Percentiles rank a stretch among this genome's conserved stretches.
Conservation (phyloP, 495 filamentous ascomycete genomes). For the Trypethelium eluteriae region DNA sequence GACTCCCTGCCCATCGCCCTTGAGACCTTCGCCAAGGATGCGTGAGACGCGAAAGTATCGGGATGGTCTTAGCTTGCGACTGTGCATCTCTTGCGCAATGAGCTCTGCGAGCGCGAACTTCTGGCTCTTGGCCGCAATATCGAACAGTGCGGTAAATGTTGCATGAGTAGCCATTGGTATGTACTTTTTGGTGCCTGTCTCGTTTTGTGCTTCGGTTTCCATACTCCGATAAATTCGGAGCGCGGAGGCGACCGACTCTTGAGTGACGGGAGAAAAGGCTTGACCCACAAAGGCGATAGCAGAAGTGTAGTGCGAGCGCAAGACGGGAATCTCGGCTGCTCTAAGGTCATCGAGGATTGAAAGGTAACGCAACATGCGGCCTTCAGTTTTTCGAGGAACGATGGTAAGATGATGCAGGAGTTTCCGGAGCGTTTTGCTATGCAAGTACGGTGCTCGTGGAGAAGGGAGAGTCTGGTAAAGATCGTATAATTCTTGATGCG, state of each 20-base stretch:
- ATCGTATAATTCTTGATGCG: slow-evolving; percentile 51
- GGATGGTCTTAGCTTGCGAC: slow-evolving; percentile 54
- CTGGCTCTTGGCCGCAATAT: slow-evolving; percentile 73
- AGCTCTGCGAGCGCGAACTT: slow-evolving; percentile 77
- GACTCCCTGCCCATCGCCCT: slow-evolving; percentile 58
- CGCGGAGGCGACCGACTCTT: slow-evolving; percentile 59
- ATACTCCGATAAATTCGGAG: slow-evolving; percentile 83
- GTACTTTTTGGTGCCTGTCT: slow-evolving; percentile 40
- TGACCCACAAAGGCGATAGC: slow-evolving; percentile 72
- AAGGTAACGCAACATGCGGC: slow-evolving; percentile 71
- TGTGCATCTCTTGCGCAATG: slow-evolving; percentile 71
- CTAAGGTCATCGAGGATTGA: slow-evolving; percentile 77
- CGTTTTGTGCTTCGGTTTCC: slow-evolving; percentile 42
- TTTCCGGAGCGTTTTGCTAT: slow-evolving; percentile 47
- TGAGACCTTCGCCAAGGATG: slow-evolving; percentile 75
- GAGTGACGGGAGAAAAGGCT: slow-evolving; percentile 55
- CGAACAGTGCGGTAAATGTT: slow-evolving; percentile 88
- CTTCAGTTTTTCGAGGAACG: slow-evolving; percentile 47
- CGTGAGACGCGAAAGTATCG: slow-evolving; percentile 69
- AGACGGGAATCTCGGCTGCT: slow-evolving; percentile 54
- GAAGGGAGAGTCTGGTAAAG: slow-evolving; percentile 54
- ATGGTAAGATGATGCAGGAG: slow-evolving; percentile 64
- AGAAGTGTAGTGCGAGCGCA: slow-evolving; percentile 64
- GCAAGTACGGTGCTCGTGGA: slow-evolving; percentile 61
- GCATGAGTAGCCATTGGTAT: slow-evolving; percentile 54